Conservation (phyloP, 805 yeast species). For the Nakazawaea laoshanensis region DNA sequence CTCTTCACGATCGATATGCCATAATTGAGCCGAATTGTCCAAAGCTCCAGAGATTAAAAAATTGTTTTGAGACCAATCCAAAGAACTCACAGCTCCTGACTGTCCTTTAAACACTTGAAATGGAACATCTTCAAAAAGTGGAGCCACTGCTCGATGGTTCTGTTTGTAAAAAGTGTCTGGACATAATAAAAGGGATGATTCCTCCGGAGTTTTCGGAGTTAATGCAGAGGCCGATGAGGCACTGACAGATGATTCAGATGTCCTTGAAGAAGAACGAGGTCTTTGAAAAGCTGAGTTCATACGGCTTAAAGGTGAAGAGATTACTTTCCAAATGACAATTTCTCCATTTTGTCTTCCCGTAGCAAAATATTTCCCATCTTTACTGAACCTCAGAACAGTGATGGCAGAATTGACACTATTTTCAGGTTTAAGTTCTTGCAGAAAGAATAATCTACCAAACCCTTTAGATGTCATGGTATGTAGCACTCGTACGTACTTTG, state of each 20-base stretch:
- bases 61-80: slow-evolving; percentile 86
- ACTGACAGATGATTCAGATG: slow-evolving; percentile 7
- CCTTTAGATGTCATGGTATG: slow-evolving; percentile 36
- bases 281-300: slow-evolving; percentile 7
- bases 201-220: slow-evolving; percentile 4
- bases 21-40: slow-evolving; percentile 75
- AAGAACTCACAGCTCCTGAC: slow-evolving; percentile 55
- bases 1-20: slow-evolving; percentile 69
- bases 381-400: slow-evolving; percentile 67
- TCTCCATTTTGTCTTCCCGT: slow-evolving; percentile 73
- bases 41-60: slow-evolving; percentile 64
- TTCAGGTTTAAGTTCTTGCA: slow-evolving; percentile 47
- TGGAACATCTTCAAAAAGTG: slow-evolving; percentile 71
- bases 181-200: slow-evolving; percentile 6
- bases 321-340: slow-evolving; percentile 72
- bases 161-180: slow-evolving; percentile 8
- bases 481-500: slow-evolving; percentile 46
- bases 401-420: slow-evolving; percentile 31
- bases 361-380: slow-evolving; percentile 78
- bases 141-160: slow-evolving; percentile 41
- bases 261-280: slow-evolving; percentile 4
- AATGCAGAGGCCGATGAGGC: slow-evolving; percentile 7
- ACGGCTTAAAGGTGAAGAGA: slow-evolving; percentile 64
- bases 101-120: slow-evolving; percentile 57
- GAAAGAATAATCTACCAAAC: slow-evolving; percentile 47